A percentile compares a stretch with the other conserved stretches of the same genome.
These are phyloP conservation scores for Aquilaria sinensis DNA, from an alignment of 345 rosid genomes.

Conservation along the genomic window DNA sequence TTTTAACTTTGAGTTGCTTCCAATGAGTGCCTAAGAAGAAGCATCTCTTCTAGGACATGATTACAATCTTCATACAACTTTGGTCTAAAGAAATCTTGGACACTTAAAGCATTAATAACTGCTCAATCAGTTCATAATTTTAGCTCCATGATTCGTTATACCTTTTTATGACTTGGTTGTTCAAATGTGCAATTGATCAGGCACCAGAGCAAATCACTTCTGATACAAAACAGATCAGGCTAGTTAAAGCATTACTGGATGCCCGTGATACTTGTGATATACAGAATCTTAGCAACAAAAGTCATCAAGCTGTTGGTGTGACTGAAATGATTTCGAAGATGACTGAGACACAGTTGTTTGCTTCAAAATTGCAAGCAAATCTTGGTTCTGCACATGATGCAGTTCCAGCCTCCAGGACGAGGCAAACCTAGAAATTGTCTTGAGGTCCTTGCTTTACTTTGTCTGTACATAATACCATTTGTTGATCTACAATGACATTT, in stretches of 20 bases:
- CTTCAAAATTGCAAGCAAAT: conserved; percentile 31
- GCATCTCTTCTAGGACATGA: too few relatives aligned
- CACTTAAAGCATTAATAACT: too few relatives aligned
- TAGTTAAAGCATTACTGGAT: conserved; percentile 62
- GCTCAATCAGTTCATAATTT: too few relatives aligned
- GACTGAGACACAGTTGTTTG: conserved; percentile 36
- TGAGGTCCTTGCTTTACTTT: conserved; percentile 69
- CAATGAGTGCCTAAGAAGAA: too few relatives aligned
- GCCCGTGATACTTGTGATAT: conserved; percentile 67
- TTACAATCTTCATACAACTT: too few relatives aligned
- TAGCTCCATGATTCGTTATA: neutral
- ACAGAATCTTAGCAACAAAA: conserved; percentile 53
- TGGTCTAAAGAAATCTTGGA: too few relatives aligned
- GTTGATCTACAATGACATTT: too few relatives aligned
- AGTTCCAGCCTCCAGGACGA: conserved; percentile 31
- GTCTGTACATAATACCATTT: neutral
- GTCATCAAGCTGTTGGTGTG: conserved; percentile 43
- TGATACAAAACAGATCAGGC: conserved; percentile 36
- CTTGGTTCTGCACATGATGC: conserved; percentile 26
- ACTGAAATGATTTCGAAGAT: conserved; percentile 45
- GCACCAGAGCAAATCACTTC: conserved; percentile 39
- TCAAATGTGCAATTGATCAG: conserved; percentile 34
- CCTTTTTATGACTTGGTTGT: conserved; percentile 12
- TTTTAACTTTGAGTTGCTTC: too few relatives aligned
- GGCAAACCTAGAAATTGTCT: conserved; percentile 58